Percentiles rank a stretch among this genome's conserved stretches.
phyloP scores from a whole-genome alignment of 352 stramenopile genomes.

The Globisporangium solare region DNA sequence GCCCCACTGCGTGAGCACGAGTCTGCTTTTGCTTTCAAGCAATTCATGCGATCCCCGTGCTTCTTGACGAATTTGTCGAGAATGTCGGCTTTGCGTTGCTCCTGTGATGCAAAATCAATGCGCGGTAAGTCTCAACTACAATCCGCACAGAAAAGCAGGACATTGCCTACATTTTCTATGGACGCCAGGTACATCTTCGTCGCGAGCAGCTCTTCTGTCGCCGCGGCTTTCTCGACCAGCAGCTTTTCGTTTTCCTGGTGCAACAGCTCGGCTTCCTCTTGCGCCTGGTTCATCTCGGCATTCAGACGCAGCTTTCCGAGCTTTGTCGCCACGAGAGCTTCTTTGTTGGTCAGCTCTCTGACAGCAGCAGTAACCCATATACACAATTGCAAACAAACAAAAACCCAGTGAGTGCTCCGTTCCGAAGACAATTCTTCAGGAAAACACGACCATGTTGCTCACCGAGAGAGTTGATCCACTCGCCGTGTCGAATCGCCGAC shows the following conservation, averaged over 20 bases:
- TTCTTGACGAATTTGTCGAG: conserved; percentile 77
- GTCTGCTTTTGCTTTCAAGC: conserved; percentile 20
- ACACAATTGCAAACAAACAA: not conserved
- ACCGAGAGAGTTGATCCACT: conserved; percentile 61
- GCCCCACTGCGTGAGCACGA: not conserved
- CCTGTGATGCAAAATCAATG: conserved; percentile 15
- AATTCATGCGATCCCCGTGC: conserved; percentile 66
- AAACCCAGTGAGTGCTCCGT: not conserved
- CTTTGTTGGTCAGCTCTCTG: conserved; percentile 52
- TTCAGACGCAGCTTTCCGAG: conserved; percentile 47
- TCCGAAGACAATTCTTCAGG: not conserved
- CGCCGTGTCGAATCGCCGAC: conserved; percentile 59
- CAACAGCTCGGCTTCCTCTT: conserved; percentile 49
- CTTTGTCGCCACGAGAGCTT: conserved; percentile 41
- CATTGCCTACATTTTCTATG: conserved; percentile 40
- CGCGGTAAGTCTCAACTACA: not conserved
- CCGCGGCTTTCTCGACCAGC: conserved; percentile 54
- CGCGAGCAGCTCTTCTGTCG: conserved; percentile 56
- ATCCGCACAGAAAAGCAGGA: not conserved
- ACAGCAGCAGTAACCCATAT: too few relatives aligned
- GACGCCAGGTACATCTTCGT: conserved; percentile 70
- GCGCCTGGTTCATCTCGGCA: conserved; percentile 49
- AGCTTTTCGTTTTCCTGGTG: conserved; percentile 62
- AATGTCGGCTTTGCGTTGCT: conserved; percentile 72
- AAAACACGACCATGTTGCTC: not conserved